Percentiles rank a stretch among this genome's conserved stretches.
These are phyloP conservation scores for Ophiognomonia clavigignenti-juglandacearum DNA, from an alignment of 2,329 filamentous ascomycete species.

Conservation along the genomic window DNA sequence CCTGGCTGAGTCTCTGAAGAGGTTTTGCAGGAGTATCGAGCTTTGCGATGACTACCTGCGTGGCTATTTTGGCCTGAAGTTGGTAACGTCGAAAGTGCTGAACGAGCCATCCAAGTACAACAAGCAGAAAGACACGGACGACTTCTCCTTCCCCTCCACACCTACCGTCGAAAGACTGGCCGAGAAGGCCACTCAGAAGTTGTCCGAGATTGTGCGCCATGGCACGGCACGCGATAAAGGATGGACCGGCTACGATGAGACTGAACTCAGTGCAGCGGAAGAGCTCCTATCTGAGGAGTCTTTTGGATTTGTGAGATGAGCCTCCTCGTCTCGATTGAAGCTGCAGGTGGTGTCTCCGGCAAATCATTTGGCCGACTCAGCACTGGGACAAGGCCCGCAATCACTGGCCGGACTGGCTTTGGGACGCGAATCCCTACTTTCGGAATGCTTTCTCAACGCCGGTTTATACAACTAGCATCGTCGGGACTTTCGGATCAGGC, in stretches of 20 bases:
- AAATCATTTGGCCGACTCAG: conserved; percentile 11
- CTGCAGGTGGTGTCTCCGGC: background rate
- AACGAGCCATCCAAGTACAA: conserved; percentile 35
- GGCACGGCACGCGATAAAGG: conserved; percentile 54
- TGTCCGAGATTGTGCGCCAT: conserved; percentile 70
- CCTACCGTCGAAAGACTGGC: conserved; percentile 64
- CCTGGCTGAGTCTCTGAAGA: conserved; percentile 69
- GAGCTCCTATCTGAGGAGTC: conserved; percentile 58
- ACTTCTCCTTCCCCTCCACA: conserved; percentile 49
- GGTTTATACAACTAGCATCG: no score
- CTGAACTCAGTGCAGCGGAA: conserved; percentile 67
- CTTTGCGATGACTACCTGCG: conserved; percentile 89
- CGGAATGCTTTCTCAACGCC: no score
- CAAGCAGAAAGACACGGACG: conserved; percentile 43
- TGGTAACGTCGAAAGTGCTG: conserved; percentile 53
- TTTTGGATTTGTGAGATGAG: conserved; percentile 39
- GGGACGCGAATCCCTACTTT: background rate
- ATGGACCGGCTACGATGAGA: conserved; percentile 69
- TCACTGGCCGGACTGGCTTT: conserved; percentile 1
- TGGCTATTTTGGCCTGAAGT: conserved; percentile 86
- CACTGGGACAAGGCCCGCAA: conserved; percentile 1
- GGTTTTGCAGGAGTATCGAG: conserved; percentile 88
- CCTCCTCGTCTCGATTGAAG: background rate
- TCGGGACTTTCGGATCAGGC: no score
- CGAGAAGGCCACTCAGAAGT: conserved; percentile 66